Base-by-base conservation (phyloP, 1,284 basidiomycete species). In the Ustanciosporium gigantosporum region DNA sequence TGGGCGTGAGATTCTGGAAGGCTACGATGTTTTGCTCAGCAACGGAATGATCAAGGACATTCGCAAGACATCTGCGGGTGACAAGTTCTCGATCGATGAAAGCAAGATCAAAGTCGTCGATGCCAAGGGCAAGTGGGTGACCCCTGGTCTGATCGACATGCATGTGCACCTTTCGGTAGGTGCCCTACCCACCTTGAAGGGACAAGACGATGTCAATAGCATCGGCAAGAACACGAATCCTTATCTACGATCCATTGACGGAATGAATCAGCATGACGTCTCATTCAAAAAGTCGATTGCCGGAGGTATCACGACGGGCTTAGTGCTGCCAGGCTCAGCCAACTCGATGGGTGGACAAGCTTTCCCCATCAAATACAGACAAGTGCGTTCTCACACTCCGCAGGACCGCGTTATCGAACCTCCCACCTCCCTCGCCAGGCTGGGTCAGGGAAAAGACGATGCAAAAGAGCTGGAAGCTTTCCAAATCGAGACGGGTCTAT, bases 101-200 rank as follows among this genome's bases (percentile, higher is more conserved):
- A 17, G 31, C 21, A 29, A 39, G 6, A 24, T 31, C 17, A 44
- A 56, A 17, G 36, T 57, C 4, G 27, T 73, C 25, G 52, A 74
- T 37, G 72, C 68, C 5, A 37, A 45, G 0, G 72, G 69, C 4
- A 39, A 46, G 23, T 72, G 71, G 75, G 43, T 74, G 3, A 77
- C 74, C 17, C 74, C 57, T 16, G 78, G 84, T 14, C 83, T 87
- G 41, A 86, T 90, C 29, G 88, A 90, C 72, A 79, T 90, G 56
- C 86, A 93, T 78, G 88, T 88, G 2, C 90, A 91, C 72, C 78
- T 90, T 17, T 90, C 88, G 5, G 66, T 68, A 1, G 42, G 48
- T 4, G 46, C 50, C 2, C 20, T 69, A 32, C 65, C 68, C 14
- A 15, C 32, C 9, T 40, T 69, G 9, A 29, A 32, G 80, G 85